Base-by-base conservation (phyloP, 352 stramenopile species). In the Aphanomyces euteiches region DNA sequence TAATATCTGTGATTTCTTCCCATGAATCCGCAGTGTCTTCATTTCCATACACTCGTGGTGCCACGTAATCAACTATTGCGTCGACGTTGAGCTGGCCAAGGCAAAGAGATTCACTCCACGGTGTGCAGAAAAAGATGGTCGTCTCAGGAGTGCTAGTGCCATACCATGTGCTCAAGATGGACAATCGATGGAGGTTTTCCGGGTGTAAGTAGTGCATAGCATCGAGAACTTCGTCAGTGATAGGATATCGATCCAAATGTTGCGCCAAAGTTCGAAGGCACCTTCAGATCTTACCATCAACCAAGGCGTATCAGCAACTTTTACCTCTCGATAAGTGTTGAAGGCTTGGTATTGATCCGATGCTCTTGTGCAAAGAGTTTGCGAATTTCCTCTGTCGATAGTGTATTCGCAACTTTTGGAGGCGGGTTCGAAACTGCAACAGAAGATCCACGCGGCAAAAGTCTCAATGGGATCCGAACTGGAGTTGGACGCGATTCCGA, bases 241-340 rank as follows among this genome's bases (percentile, higher is more conserved):
- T 58, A 7, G 50, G 50, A 28, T 58, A 58, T 7, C 21, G 17
- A 19, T 58, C 50, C 50, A 58, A 58, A 58, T 58, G 50, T 58
- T 36, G 15, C 2, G 50, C 50, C 7, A 58, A 12, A 58, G 36
- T 28, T 12, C 36, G 50, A 17, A 58, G 17, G 2, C 50, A 58
- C 50, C 50, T 58, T 17, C 1, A 12, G 50, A 58, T 28, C 19
- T 58, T 58, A 58, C 1, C 36, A 19, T 58, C 15, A 28, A 2
- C 7, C 1, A 36, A 36, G 3, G 1, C 1, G 43, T n/a, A 50
- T n/a, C 43, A 12, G 43, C 43, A 50, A 50, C 43, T 50, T 28
- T 17, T 19, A 58, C 50, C 50, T 8, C 19, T 58, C 50, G 15
- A 58, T 28, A 19, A 58, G 50, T 17, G 50, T 36, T 8, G 50